phyloP scores from a whole-genome alignment of 2,329 filamentous ascomycete species.

The Diaporthe velutina region DNA sequence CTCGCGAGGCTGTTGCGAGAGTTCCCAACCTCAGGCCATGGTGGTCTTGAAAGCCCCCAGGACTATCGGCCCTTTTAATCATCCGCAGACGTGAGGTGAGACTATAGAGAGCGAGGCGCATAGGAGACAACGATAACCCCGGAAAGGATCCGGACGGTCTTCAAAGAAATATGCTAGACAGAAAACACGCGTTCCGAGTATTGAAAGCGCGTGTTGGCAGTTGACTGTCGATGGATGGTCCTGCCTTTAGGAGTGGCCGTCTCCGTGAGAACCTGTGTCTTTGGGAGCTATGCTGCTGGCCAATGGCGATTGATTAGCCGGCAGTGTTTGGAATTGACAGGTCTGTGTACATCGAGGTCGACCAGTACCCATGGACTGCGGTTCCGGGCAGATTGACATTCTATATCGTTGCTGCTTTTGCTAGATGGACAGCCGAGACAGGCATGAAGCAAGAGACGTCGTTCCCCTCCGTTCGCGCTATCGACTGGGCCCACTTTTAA shows the following conservation, averaged over 20 bases:
- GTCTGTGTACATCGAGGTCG: background rate
- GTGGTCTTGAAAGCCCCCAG: background rate
- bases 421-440: background rate
- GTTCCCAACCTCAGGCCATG: background rate
- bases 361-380: background rate
- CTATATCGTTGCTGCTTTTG: too few species aligned
- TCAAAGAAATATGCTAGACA: background rate
- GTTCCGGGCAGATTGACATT: background rate
- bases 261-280: background rate
- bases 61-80: too few species aligned
- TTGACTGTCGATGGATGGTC: background rate
- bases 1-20: background rate
- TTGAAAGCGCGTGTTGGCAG: background rate
- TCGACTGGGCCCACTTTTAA: slow-evolving; percentile 32
- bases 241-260: background rate
- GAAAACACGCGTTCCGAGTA: background rate
- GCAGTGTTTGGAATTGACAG: background rate
- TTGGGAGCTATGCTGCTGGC: background rate
- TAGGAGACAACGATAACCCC: rapidly evolving
- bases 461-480: slow-evolving; percentile 12
- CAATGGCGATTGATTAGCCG: background rate
- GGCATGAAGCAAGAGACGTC: slow-evolving; percentile 17
- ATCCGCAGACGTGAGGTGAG: background rate
- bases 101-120: background rate
- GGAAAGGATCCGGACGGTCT: too few species aligned